Evolutionary conservation across 495 filamentous ascomycete species (phyloP), one percentile per base, ranked within the genome.

Genomic region (Xylaria flabelliformis): DNA sequence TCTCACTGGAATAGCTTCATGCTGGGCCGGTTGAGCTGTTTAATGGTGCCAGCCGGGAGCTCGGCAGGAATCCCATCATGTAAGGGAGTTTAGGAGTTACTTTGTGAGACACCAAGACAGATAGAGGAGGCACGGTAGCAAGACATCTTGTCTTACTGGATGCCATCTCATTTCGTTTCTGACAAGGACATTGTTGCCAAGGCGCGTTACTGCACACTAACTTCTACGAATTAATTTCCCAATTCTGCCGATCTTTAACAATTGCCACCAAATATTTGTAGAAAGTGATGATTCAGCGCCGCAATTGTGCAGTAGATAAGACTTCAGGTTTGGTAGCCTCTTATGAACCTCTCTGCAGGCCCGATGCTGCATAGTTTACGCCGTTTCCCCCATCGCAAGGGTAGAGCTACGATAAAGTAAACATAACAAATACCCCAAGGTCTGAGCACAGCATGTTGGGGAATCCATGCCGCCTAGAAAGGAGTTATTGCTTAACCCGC

Each of bases 101-200:
- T 6, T 46, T 29, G 62, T 29, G 29, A 4, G 10, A 32, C 8
- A 24, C 12, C 5, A 0, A 13, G 42, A 26, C 24, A 10, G 26
- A n/a, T 32, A 34, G 42, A 29, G 19, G 42, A 29, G 7, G 19
- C 5, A 8, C 2, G 34, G 15, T 48, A 65, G 36, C 19, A 12
- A 44, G 41, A 24, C 59, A n/a, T 41, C 21, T 26, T 39, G 21
- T 64, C 62, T 51, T 29, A 44, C 64, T 26, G 8, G 46, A 36
- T 21, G 2, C n/a, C 29, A n/a, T 67, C 65, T 67, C 65, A 55
- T 55, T 67, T 67, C 50, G 6, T 67, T 56, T 44, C n/a, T 29
- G 65, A 32, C 48, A 21, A 10, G 26, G 26, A 56, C n/a, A 26
- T 42, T 50, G 24, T 2, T 56, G 65, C 65, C 65, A 67, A 67